Percentiles rank a stretch among this genome's conserved stretches.
phyloP scores from a whole-genome alignment of 345 rosid genomes.

The Arabis alpina region DNA sequence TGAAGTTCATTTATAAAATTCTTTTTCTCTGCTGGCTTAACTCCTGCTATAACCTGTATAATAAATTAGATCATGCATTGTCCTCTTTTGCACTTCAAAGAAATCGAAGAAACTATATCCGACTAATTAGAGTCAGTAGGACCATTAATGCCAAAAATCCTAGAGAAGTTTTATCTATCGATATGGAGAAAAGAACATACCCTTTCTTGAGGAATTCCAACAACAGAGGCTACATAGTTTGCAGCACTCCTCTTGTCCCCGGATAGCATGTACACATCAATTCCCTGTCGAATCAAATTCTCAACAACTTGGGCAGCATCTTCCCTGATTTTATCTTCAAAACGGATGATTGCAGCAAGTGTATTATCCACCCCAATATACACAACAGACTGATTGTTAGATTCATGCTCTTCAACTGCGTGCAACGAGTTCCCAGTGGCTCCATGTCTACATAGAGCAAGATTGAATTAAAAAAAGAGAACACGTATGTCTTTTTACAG shows the following conservation, averaged over 20 bases:
- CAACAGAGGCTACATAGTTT: slow-evolving; percentile 83
- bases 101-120: not conserved
- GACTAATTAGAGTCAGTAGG: not conserved
- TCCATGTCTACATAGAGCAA: slow-evolving; percentile 66
- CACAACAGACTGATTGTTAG: slow-evolving; percentile 70
- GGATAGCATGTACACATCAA: slow-evolving; percentile 85
- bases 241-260: slow-evolving; percentile 90
- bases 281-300: slow-evolving; percentile 67
- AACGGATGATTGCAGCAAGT: slow-evolving; percentile 78
- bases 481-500: not conserved
- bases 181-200: slow-evolving; percentile 44
- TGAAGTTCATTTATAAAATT: slow-evolving; percentile 75
- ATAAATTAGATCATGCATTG: slow-evolving; percentile 11
- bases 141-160: slow-evolving; percentile 1
- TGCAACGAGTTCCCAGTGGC: slow-evolving; percentile 53
- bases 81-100: not conserved
- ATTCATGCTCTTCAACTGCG: slow-evolving; percentile 55
- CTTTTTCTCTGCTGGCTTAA: slow-evolving; percentile 84
- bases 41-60: slow-evolving; percentile 76
- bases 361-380: slow-evolving; percentile 78
- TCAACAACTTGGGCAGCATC: slow-evolving; percentile 82
- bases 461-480: slow-evolving; percentile 1
- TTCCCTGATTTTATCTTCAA: slow-evolving; percentile 90
- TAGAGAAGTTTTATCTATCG: not conserved
- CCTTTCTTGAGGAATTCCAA: slow-evolving; percentile 84